Evolutionary conservation across 2,329 filamentous ascomycete genomes (phyloP), one percentile per base, ranked within the genome.

Genomic region (Cryphonectria carpinicola): DNA sequence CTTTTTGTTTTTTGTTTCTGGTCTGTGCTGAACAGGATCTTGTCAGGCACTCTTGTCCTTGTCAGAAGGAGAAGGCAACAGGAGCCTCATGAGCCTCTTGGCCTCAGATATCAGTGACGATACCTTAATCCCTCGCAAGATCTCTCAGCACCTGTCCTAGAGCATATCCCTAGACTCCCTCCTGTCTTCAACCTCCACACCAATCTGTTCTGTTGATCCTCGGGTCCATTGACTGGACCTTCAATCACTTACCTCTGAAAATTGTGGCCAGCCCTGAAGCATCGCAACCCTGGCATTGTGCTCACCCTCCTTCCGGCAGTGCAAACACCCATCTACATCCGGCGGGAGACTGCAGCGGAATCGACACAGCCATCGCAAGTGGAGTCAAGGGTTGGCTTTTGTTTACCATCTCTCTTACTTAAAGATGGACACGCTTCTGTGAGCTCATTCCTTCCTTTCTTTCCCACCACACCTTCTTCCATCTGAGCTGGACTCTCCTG

Each of bases 361-460:
- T 22, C 37, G 19, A 28, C 13, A 35, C 17, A 17, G 5, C 25
- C 43, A 3, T 46, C 60, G 39, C 22, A 46, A 54, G n/a, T 54
- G 46, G 37, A 19, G 49, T 56, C 17, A 65, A 35, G 25, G 19
- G 14, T 14, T 13, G 17, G 28, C 6, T 25, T 52, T n/a, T 63
- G n/a, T 56, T 49, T 58, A 39, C 28, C 54, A 43, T 65, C 43
- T 65, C 49, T 65, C 17, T 22, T 62, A 3, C 5, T 54, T 41
- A 32, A 75, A 63, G 17, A 79, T 79, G 78, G 78, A 79, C 58
- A 79, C 78, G 39, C 70, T 79, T 69, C 71, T 79, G 78, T 79
- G 73, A 76, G 78, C 32, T 67, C 7, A 37, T 3, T 46, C 25
- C 19, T 65, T 52, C 58, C 41, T 58, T 58, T 46, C 54, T 58